Base-by-base conservation (phyloP, 2,329 filamentous ascomycete species). In the Clonostachys sp. region DNA sequence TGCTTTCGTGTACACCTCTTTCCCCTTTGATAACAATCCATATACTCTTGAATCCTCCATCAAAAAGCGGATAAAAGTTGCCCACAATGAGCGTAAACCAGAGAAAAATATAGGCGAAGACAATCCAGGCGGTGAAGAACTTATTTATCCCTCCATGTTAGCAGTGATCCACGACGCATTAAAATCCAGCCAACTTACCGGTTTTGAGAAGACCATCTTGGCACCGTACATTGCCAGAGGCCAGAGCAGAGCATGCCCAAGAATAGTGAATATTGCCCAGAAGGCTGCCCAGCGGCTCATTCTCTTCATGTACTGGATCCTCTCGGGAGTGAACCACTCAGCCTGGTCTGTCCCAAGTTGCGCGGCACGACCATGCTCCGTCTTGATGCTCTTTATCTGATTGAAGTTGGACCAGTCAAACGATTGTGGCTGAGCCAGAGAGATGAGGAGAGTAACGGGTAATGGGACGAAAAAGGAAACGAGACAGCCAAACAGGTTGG, bases 381-480 rank as follows among this genome's bases (percentile, higher is more conserved):
- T 90, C 57, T 95, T 89, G 41, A 81, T 87, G 55, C 79, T 81
- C 56, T 87, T 82, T 61, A 96, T 95, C 2, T 73, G 74, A 57
- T 81, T 78, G 90, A 96, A 95, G n/a, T 83, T 86, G 48, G 81
- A 69, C 84, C 89, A 96, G 71, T 96, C 87, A 66, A 96, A 96
- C 18, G 55, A 88, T 84, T 48, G 91, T 85, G 3, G 64, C 35
- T 2, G 67, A 67, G 36, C 69, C 12, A 42, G 9, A 13, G 41
- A 42, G 18, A 42, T 12, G 10, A 9, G 18, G 16, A 42, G 18
- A 14, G 41, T 20, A 59, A 92, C 84, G 39, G 92, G 61, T 0
- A 88, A 51, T 0, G 91, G 91, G 0, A 86, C 86, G 6, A 95
- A 80, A 2, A 95, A 77, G 0, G 90, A 88, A 2, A 85, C 83